Evolutionary conservation across 2,329 filamentous ascomycete species (phyloP).

Genomic region (Colletotrichum sp.): DNA sequence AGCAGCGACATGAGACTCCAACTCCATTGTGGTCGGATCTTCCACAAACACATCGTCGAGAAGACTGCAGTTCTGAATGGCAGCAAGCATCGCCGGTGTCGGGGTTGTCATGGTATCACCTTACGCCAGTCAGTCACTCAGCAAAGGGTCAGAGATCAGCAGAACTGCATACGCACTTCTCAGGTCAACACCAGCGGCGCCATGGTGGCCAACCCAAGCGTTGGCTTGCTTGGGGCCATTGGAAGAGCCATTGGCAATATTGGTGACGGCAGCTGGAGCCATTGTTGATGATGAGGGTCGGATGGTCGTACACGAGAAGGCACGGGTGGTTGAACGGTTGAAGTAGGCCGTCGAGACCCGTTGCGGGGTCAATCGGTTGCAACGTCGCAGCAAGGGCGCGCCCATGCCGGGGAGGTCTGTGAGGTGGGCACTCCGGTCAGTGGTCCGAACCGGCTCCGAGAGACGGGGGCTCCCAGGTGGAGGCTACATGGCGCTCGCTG

Average conservation of each 20-base stretch:
- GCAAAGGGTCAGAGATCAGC: not conserved
- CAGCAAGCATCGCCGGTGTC: slow-evolving; percentile 80
- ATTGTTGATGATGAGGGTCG: not conserved
- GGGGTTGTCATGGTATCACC: slow-evolving; percentile 72
- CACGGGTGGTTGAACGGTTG: not conserved
- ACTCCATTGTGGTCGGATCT: slow-evolving; percentile 76
- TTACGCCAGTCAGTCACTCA: slow-evolving; percentile 23
- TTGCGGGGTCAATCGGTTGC: slow-evolving; percentile 6
- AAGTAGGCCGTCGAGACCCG: not conserved
- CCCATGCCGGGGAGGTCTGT: not conserved
- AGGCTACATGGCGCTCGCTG: not conserved
- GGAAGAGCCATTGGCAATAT: not conserved
- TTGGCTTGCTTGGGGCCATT: not conserved
- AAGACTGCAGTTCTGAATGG: slow-evolving; percentile 76
- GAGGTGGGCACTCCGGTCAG: not conserved
- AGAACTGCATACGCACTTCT: slow-evolving; percentile 35
- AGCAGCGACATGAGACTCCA: slow-evolving; percentile 76
- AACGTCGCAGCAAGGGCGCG: not conserved
- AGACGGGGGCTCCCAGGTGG: not conserved
- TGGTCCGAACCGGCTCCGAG: slow-evolving; percentile 1
- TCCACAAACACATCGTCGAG: slow-evolving; percentile 85
- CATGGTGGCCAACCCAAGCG: slow-evolving; percentile 42
- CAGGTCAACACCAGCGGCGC: slow-evolving; percentile 42
- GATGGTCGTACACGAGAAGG: not conserved
- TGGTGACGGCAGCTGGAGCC: not conserved